Evolutionary conservation across 2,329 filamentous ascomycete species (phyloP).

Genomic region (Thelonectria blattea): DNA sequence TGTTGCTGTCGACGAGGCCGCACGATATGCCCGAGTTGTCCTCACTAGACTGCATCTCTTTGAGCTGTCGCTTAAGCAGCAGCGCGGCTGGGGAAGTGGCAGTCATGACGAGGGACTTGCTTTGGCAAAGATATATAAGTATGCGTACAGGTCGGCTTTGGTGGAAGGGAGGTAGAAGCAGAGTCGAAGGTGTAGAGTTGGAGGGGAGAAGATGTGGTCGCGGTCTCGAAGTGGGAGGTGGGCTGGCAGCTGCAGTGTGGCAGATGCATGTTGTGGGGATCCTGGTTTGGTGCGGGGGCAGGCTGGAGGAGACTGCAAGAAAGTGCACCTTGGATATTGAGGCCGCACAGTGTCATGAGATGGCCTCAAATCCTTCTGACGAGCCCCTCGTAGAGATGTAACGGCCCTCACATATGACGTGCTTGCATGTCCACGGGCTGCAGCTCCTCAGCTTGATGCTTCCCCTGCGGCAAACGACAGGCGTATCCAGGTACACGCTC

Average conservation of each 20-base stretch:
- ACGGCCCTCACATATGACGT: no score
- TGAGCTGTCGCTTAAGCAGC: slow-evolving; percentile 84
- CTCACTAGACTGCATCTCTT: slow-evolving; percentile 90
- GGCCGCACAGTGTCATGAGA: no score
- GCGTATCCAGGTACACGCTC: no score
- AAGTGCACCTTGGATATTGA: no score
- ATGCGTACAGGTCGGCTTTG: background rate
- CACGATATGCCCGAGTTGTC: slow-evolving; percentile 95
- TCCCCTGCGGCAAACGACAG: no score
- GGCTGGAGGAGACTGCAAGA: background rate
- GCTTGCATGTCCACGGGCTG: no score
- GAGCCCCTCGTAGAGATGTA: no score
- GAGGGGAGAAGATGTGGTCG: background rate
- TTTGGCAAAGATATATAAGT: background rate
- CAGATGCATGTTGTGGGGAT: background rate
- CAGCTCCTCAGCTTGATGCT: no score
- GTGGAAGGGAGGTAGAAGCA: background rate
- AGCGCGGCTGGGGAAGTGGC: slow-evolving; percentile 64
- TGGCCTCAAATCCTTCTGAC: no score
- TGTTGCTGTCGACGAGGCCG: slow-evolving; percentile 83
- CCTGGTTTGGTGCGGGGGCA: background rate
- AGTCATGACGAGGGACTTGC: slow-evolving; percentile 25
- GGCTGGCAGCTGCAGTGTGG: slow-evolving; percentile 6
- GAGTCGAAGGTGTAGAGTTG: background rate
- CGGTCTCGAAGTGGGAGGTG: slow-evolving; percentile 13